Percentiles rank a stretch among this genome's conserved stretches.
phyloP scores from a whole-genome alignment of 2,329 filamentous ascomycete species.

The Colletotrichum kahawae region DNA sequence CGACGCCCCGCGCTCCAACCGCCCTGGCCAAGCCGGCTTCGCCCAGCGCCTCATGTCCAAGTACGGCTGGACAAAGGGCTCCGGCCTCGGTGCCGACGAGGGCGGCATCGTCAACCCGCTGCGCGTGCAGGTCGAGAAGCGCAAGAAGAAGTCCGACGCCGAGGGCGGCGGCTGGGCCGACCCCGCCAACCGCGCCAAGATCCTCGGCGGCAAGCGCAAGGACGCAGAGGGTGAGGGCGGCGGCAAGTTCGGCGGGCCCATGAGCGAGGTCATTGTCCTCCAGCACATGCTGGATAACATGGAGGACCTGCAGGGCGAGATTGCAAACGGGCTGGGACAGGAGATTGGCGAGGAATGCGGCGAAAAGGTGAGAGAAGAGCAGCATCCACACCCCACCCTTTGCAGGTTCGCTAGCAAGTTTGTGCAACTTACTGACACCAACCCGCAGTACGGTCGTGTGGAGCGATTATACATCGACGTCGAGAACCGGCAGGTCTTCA shows the following conservation, averaged over 20 bases:
- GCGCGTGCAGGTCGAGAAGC: slow-evolving; percentile 83
- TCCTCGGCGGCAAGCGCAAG: slow-evolving; percentile 76
- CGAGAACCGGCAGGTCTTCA: slow-evolving; percentile 75
- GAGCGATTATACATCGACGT: slow-evolving; percentile 80
- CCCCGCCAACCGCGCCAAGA: slow-evolving; percentile 74
- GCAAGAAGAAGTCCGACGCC: slow-evolving; percentile 77
- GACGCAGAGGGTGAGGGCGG: slow-evolving; percentile 31
- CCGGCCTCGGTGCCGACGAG: slow-evolving; percentile 82
- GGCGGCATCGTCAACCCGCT: slow-evolving; percentile 87
- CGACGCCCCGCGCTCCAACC: slow-evolving; percentile 58
- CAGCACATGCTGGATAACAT: slow-evolving; percentile 87
- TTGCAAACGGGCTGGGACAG: slow-evolving; percentile 79
- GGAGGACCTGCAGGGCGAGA: slow-evolving; percentile 76
- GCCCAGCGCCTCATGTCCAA: slow-evolving; percentile 89
- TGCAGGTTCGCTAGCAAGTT: background rate
- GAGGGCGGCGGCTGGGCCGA: slow-evolving; percentile 80
- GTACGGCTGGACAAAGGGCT: slow-evolving; percentile 90
- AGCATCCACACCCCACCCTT: background rate
- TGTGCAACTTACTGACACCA: background rate
- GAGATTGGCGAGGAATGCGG: slow-evolving; percentile 96
- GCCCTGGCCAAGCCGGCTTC: slow-evolving; percentile 83
- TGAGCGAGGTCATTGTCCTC: slow-evolving; percentile 84
- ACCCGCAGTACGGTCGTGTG: slow-evolving; percentile 75
- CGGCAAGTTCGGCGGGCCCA: slow-evolving; percentile 65
- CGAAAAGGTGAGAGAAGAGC: slow-evolving; percentile 63